These are phyloP conservation scores for Conticribra guillardii DNA, from an alignment of 108 stramenopile genomes.

Conservation along the genomic window DNA sequence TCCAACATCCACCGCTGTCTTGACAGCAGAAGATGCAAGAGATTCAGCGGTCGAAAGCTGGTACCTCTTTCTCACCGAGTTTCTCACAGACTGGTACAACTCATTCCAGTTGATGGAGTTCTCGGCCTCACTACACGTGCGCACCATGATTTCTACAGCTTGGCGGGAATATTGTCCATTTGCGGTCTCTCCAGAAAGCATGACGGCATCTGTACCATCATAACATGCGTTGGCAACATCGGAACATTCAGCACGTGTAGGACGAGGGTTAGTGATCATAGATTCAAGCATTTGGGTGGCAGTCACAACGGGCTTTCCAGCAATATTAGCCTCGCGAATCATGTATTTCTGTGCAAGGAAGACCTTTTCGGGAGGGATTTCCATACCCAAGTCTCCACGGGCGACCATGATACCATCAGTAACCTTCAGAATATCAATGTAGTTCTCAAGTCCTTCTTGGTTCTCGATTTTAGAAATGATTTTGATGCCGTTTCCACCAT, in stretches of 20 bases:
- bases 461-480: slow-evolving; percentile 99
- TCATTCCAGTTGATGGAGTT: slow-evolving; percentile 64
- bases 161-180: slow-evolving; percentile 78
- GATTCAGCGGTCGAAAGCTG: slow-evolving; percentile 75
- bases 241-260: slow-evolving; percentile 98
- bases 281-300: slow-evolving; percentile 98
- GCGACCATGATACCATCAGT: slow-evolving; percentile 98
- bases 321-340: slow-evolving; percentile 93
- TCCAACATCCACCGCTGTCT: slow-evolving; percentile 89
- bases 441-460: slow-evolving; percentile 94
- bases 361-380: slow-evolving; percentile 95
- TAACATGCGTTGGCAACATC: slow-evolving; percentile 99
- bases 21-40: slow-evolving; percentile 92
- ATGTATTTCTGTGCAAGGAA: slow-evolving; percentile 88
- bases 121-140: slow-evolving; percentile 90
- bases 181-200: slow-evolving; percentile 95
- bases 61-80: slow-evolving; percentile 56
- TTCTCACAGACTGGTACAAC: slow-evolving; percentile 70
- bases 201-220: slow-evolving; percentile 89
- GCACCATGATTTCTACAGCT: slow-evolving; percentile 93
- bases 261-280: slow-evolving; percentile 98
- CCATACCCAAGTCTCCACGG: slow-evolving; percentile 97
- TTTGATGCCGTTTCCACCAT: slow-evolving; percentile 87
- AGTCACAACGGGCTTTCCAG: slow-evolving; percentile 94
- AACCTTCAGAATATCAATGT: slow-evolving; percentile 87